A percentile compares a stretch with the other conserved stretches of the same genome.
phyloP scores from a whole-genome alignment of 305 asterid species.

The Petunia hybrid region DNA sequence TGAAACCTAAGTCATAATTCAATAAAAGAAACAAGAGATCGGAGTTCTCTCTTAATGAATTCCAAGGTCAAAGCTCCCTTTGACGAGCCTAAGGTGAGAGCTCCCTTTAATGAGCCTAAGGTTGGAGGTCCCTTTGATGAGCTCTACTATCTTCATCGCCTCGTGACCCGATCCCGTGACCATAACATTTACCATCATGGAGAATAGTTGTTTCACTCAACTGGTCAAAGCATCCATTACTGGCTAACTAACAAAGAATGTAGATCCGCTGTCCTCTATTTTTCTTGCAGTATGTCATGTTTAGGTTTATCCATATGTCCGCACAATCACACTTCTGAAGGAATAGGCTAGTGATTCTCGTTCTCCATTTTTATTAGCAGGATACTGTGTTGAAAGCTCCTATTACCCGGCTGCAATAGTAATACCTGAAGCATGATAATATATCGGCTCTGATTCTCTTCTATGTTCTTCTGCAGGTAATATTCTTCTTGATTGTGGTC shows the following conservation, averaged over 20 bases:
- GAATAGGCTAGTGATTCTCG: conserved; percentile 8
- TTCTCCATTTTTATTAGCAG: conserved; percentile 10
- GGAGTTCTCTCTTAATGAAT: too few species aligned
- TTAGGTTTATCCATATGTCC: neutral
- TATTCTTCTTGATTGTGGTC: conserved; percentile 93
- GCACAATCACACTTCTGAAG: neutral
- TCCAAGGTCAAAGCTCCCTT: too few species aligned
- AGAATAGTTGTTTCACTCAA: neutral
- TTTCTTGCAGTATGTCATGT: conserved; percentile 22
- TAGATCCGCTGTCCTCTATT: conserved; percentile 7
- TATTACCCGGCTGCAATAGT: neutral
- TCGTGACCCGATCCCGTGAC: too few species aligned
- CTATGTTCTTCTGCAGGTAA: conserved; percentile 64
- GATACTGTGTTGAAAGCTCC: conserved; percentile 19
- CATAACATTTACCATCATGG: neutral
- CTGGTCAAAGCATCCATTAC: conserved; percentile 23
- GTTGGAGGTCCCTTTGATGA: too few species aligned
- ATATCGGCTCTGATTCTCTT: conserved; percentile 24
- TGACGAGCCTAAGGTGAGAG: too few species aligned
- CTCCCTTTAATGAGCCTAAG: too few species aligned
- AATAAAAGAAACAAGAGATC: too few species aligned
- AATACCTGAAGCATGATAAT: neutral
- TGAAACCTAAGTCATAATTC: too few species aligned
- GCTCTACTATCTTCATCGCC: too few species aligned
- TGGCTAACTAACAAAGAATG: conserved; percentile 22